Base-by-base conservation (phyloP, 495 filamentous ascomycete species). In the Durotheca rogersii region DNA sequence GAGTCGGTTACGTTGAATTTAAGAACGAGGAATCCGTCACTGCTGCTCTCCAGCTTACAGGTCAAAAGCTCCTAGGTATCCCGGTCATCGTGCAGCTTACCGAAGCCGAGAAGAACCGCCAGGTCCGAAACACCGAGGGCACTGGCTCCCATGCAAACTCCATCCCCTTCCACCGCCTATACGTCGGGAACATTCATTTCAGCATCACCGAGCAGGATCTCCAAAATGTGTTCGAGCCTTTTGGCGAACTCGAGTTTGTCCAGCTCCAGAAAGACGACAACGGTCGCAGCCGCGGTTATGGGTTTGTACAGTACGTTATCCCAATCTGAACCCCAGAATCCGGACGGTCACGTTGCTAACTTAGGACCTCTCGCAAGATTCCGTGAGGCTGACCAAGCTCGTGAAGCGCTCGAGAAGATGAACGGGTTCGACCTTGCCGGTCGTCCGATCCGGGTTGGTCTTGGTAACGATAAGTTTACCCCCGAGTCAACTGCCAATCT, bases 391-490 rank as follows among this genome's bases (percentile, higher is more conserved):
- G 82, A 83, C 50, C 85, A 94, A 66, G 94, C 94, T 59, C 85
- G 90, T 50, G 89, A 95, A 65, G 94, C 94, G 38, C 77, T 99
- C 43, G 89, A 96, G 72, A 93, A 96, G 73, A 96, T 99, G 93
- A 99, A 99, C 73, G 90, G 91, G 39, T 99, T 96, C 75, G 94
- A 97, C 70, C 87, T 99, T 65, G 94, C 92, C 65, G 91, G 91
- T 73, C 90, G 94, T 62, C 89, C 89, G 44, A 97, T 99, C 65
- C 89, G 94, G 64, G 94, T 99, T 72, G 94, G 94, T 69, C 90
- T 99, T 78, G 94, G 94, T 72, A 99, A 95, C 76, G 94, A 99
- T 88, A 97, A 97, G 87, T 99, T 97, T 72, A 97, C 93, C 75
- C 87, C 90, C 56, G 93, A 96, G 75, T 92, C 90, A 70, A 96